Evolutionary conservation across 139 green algal genomes (phyloP).

Genomic region (Chlamydomonas asymmetrica): DNA sequence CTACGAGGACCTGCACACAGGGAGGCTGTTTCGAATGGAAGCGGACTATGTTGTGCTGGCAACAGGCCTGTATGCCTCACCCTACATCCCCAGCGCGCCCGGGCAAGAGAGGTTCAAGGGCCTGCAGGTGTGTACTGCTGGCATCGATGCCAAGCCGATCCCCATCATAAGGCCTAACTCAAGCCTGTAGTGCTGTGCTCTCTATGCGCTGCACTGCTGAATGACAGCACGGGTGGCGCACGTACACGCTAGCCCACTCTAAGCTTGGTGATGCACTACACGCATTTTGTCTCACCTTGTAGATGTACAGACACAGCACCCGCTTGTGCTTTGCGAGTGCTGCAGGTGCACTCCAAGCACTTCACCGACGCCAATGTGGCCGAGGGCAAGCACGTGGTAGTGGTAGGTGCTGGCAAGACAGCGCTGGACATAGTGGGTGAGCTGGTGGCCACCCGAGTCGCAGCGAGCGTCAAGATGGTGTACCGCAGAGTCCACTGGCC

Average conservation of each 20-base stretch:
- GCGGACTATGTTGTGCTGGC: conserved; percentile 23
- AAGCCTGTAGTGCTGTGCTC: neutral
- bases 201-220: neutral
- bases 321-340: conserved; percentile 20
- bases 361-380: conserved; percentile 20
- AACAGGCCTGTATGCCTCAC: conserved; percentile 25
- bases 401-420: conserved; percentile 25
- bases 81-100: conserved; percentile 22
- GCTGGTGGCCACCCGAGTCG: conserved; percentile 10
- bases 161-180: neutral
- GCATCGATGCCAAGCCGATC: neutral
- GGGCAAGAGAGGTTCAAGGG: neutral
- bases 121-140: neutral
- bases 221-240: too few species aligned
- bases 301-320: conserved; percentile 15
- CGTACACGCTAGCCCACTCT: neutral
- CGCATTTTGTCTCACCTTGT: neutral
- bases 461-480: conserved; percentile 14
- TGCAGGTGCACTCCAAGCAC: conserved; percentile 21
- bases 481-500: conserved; percentile 31
- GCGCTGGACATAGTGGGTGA: conserved; percentile 21
- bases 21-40: conserved; percentile 3
- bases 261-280: too few species aligned
- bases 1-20: conserved; percentile 22
- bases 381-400: conserved; percentile 22